Evolutionary conservation across 1,284 basidiomycete genomes (phyloP).

Genomic region (Cryptococcus deneoformans): DNA sequence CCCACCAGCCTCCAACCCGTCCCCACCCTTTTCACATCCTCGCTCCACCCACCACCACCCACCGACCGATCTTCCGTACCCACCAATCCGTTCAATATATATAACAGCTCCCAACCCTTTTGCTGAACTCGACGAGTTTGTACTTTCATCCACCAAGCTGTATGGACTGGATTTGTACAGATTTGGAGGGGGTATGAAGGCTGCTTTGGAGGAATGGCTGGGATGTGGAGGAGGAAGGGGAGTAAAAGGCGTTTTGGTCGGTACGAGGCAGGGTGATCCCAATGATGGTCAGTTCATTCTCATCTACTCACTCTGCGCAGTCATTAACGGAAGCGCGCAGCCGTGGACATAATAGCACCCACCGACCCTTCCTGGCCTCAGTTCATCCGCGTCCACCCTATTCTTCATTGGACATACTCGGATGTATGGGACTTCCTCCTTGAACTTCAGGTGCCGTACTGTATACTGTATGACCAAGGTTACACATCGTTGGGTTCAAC

Average conservation of each 20-base stretch:
- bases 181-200: slow-evolving; percentile 77
- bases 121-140: slow-evolving; percentile 77
- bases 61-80: slow-evolving; percentile 24
- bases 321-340: slow-evolving; percentile 30
- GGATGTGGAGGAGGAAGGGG: slow-evolving; percentile 43
- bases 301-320: neutral
- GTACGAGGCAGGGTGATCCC: slow-evolving; percentile 83
- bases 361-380: slow-evolving; percentile 87
- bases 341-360: slow-evolving; percentile 65
- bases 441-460: slow-evolving; percentile 75
- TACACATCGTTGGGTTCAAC: slow-evolving; percentile 92
- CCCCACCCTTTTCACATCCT: neutral
- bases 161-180: slow-evolving; percentile 80
- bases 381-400: slow-evolving; percentile 90
- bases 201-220: slow-evolving; percentile 75
- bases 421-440: slow-evolving; percentile 89
- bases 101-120: slow-evolving; percentile 91
- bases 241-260: slow-evolving; percentile 79
- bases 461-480: slow-evolving; percentile 87
- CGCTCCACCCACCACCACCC: slow-evolving; percentile 17
- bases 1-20: slow-evolving; percentile 15
- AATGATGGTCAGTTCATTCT: slow-evolving; percentile 70
- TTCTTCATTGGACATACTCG: slow-evolving; percentile 89
- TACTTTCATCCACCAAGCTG: slow-evolving; percentile 59
- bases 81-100: slow-evolving; percentile 75